Base-by-base conservation (phyloP, 2,329 filamentous ascomycete species). In the Cordyceps fumosorosea region DNA sequence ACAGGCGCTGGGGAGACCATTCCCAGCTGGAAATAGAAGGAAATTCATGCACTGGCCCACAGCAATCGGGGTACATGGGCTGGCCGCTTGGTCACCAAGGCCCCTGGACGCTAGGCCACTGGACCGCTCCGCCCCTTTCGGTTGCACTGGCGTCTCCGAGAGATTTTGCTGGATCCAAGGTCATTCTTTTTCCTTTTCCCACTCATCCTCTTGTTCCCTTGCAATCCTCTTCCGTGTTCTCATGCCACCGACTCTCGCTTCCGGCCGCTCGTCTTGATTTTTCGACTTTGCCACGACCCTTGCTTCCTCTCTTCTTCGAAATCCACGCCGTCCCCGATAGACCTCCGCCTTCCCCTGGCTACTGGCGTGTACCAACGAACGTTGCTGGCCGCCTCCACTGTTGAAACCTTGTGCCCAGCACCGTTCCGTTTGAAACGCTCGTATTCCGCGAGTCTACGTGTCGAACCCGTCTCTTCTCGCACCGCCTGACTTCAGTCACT, bases 381-480 rank as follows among this genome's bases (percentile, higher is more conserved):
- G 29, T 62, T 22, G 7, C 44, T 20, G 34, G 60, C 51, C 24
- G 34, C 60, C 45, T 51, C 60, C 60, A 48, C 54, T 20, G 53
- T 58, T 62, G 60, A 58, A 62, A 62, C 60, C 60, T 52, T 48
- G 54, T 48, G 20, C 16, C 50, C 29, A 24, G n/a, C 37, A 20
- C 37, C 22, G 44, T 24, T 11, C 55, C 29, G 44, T 52, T 52
- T 51, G 56, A 59, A 45, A 59, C 45, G 40, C 47, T n/a, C 26
- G 47, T 45, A 53, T 32, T 22, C 22, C 20, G 56, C 48, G 18
- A 10, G 34, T 60, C 26, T 42, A 45, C 57, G 26, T 60, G 40
- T 60, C 14, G 32, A 51, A 59, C 22, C 32, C 14, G 42, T 51
- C 20, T 48, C 12, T 34, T 26, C 48, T 24, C 42, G n/a, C 26